Percentiles rank a stretch among this genome's conserved stretches.
Conservation (phyloP, 2,329 filamentous ascomycete genomes). For the Neonectria neomacrospora region DNA sequence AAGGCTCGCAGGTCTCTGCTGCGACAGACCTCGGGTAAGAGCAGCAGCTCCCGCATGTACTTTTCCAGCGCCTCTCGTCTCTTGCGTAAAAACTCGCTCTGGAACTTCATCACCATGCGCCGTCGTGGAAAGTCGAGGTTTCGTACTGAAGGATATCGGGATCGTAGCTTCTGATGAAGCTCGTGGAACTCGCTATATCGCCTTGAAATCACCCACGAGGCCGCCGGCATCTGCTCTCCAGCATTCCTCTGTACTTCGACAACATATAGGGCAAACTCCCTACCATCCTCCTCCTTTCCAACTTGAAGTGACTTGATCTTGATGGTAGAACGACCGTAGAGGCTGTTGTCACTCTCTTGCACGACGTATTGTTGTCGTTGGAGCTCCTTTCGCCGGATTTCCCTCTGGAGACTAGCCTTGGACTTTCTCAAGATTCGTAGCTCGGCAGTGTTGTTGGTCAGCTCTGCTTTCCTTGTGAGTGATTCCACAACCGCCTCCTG, state of each 20-base stretch:
- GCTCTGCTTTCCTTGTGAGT: conserved; percentile 89
- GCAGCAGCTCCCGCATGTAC: conserved; percentile 84
- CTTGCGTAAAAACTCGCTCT: conserved; percentile 95
- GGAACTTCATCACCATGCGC: conserved; percentile 94
- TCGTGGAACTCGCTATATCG: conserved; percentile 98
- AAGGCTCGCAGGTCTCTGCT: conserved; percentile 93
- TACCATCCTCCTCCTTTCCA: conserved; percentile 89
- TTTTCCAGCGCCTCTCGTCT: conserved; percentile 84
- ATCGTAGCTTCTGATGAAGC: conserved; percentile 87
- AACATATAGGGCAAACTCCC: conserved; percentile 93
- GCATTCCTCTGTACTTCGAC: conserved; percentile 91
- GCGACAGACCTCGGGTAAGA: conserved; percentile 91
- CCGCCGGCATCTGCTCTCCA: conserved; percentile 96
- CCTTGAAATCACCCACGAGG: conserved; percentile 90
- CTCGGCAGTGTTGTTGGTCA: conserved; percentile 97
- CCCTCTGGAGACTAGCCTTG: conserved; percentile 89
- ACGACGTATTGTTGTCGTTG: conserved; percentile 97
- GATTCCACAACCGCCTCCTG: conserved; percentile 94
- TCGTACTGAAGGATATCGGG: conserved; percentile 86
- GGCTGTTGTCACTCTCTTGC: conserved; percentile 96
- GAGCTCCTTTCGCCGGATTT: conserved; percentile 93
- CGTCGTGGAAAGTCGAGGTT: conserved; percentile 92
- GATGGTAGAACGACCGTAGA: conserved; percentile 91
- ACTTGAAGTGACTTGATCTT: conserved; percentile 94
- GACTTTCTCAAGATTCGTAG: conserved; percentile 92